Evolutionary conservation across 2,329 filamentous ascomycete species (phyloP), one percentile per base, ranked within the genome.

Genomic region (Trichoderma cornu-damae): DNA sequence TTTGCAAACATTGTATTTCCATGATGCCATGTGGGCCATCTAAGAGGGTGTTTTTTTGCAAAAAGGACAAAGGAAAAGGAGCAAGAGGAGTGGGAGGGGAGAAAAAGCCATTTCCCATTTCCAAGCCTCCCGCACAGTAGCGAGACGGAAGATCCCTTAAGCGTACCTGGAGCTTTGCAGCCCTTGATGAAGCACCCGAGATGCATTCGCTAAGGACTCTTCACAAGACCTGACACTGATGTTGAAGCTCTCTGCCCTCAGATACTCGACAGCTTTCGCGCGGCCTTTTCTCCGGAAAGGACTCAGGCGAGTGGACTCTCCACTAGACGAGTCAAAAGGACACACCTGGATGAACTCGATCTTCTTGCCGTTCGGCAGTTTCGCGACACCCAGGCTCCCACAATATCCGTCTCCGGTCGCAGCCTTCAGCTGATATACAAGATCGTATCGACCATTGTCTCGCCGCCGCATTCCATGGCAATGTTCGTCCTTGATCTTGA

Each of bases 401-500:
- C 75, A 1, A 66, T 86, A 12, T 73, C 77, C 12, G 67, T 85
- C 52, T 75, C 74, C 14, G 82, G 83, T 1, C 77, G 80, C 9
- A 70, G 77, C 59, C 71, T 82, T 11, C 77, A 81, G 0, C 71
- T 87, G 7, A 64, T 86, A 34, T 84, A 86, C 70, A 72, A 76
- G 53, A 68, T 87, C 3, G 67, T 83, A 22, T 78, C 79, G 3
- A 73, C 72, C 2, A 72, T 85, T 35, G 69, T 84, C n/a, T 69
- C 74, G 0, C 61, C 74, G 4, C 79, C 80, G 8, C 69, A 77
- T 50, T 62, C 64, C 30, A 78, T 80, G 64, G 70, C 79, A 6
- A 65, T 86, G 6, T 70, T 80, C 0, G 62, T 87, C 6, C 64
- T 87, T 47, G 84, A 86, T 62, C 66, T 78, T 1, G 80, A 83